Percentiles rank a stretch among this genome's conserved stretches.
phyloP scores from a whole-genome alignment of 768 basidiomycete genomes.

The Lactarius psammicola region DNA sequence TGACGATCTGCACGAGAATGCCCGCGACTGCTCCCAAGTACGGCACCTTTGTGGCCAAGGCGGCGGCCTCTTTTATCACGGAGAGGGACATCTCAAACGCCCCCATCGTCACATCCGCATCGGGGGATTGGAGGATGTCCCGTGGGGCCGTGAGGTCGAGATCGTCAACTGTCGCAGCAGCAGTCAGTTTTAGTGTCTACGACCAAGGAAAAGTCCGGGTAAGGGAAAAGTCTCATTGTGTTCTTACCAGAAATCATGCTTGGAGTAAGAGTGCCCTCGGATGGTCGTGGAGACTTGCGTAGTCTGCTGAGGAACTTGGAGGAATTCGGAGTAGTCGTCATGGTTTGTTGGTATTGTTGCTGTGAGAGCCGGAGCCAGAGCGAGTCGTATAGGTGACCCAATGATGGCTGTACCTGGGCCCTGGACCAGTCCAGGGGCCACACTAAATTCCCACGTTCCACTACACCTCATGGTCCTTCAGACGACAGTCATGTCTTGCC shows the following conservation, averaged over 20 bases:
- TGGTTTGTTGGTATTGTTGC: not conserved
- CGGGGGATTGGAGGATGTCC: not conserved
- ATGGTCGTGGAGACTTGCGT: conserved; percentile 10
- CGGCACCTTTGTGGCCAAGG: conserved; percentile 10
- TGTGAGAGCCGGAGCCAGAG: not conserved
- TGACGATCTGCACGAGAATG: conserved; percentile 14
- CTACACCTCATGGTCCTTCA: too few relatives aligned
- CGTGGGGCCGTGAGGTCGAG: not conserved
- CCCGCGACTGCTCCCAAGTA: conserved; percentile 19
- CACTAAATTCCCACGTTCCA: too few relatives aligned
- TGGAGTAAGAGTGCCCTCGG: not conserved
- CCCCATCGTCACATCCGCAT: not conserved
- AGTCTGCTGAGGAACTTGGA: not conserved
- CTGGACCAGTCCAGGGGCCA: too few relatives aligned
- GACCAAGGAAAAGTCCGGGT: not conserved
- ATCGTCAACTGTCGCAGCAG: not conserved
- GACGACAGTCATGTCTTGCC: too few relatives aligned
- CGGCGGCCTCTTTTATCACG: conserved; percentile 15
- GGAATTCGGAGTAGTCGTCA: conserved; percentile 7
- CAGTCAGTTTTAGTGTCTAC: not conserved
- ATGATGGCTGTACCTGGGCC: too few relatives aligned
- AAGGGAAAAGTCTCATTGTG: not conserved
- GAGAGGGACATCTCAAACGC: conserved; percentile 12
- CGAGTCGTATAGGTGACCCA: too few relatives aligned
- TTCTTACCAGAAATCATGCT: not conserved